Percentiles rank a stretch among this genome's conserved stretches.
These are phyloP conservation scores for Pleurotus djamor DNA, from an alignment of 768 basidiomycete species.

Conservation along the genomic window DNA sequence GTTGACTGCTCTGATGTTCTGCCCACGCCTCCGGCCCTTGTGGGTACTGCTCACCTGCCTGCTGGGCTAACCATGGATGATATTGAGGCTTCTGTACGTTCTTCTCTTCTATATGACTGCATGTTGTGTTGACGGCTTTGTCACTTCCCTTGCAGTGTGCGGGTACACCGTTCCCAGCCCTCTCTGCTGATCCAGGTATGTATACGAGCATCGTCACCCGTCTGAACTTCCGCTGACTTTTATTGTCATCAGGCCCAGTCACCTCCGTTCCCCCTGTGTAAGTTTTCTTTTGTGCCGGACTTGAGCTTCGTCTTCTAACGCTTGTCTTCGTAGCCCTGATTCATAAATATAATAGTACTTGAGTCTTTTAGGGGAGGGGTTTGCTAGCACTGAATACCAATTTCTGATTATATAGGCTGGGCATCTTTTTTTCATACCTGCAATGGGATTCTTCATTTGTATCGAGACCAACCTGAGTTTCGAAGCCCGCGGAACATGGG, in stretches of 20 bases:
- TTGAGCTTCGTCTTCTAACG: background rate
- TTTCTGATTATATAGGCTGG: too few species aligned
- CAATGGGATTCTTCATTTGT: too few species aligned
- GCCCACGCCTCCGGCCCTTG: conserved; percentile 16
- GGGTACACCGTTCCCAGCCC: conserved; percentile 2
- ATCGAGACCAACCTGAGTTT: too few species aligned
- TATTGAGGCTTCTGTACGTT: conserved; percentile 13
- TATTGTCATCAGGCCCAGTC: background rate
- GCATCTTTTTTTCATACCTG: too few species aligned
- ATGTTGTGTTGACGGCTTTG: too few species aligned
- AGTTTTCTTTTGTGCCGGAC: background rate
- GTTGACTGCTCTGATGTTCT: conserved; percentile 36
- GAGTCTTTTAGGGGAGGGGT: too few species aligned
- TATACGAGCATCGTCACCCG: background rate
- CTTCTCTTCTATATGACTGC: background rate
- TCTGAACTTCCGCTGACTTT: background rate
- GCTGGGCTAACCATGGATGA: conserved; percentile 18
- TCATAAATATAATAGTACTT: background rate
- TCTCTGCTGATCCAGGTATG: conserved; percentile 3
- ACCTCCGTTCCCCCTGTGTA: conserved; percentile 5
- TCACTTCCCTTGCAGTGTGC: background rate
- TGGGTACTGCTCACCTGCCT: conserved; percentile 16
- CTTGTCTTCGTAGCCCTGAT: background rate
- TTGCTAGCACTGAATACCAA: too few species aligned
- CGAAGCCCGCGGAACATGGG: too few species aligned